phyloP scores from a whole-genome alignment of 495 filamentous ascomycete species.

The Penicillium diatomitis region DNA sequence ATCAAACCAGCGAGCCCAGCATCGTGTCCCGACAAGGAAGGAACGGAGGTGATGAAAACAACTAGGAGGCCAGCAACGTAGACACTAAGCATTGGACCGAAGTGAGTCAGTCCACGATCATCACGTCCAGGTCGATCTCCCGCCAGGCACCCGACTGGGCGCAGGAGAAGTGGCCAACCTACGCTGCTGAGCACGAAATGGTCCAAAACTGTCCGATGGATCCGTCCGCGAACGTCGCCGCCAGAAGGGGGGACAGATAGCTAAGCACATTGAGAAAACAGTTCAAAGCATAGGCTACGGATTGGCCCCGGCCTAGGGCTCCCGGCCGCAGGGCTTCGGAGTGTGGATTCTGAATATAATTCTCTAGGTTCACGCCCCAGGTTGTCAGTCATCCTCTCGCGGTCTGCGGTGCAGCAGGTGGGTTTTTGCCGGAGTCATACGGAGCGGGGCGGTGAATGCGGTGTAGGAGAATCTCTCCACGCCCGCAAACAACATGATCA shows the following conservation, averaged over 20 bases:
- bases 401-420: neutral
- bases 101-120: too few relatives aligned
- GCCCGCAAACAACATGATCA: neutral
- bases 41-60: too few relatives aligned
- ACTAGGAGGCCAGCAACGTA: too few relatives aligned
- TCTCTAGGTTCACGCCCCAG: neutral
- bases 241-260: neutral
- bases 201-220: neutral
- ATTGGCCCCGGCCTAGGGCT: neutral
- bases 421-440: too few relatives aligned
- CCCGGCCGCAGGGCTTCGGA: neutral
- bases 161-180: too few relatives aligned
- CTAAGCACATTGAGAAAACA: neutral
- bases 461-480: neutral
- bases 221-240: neutral
- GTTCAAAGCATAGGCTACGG: neutral
- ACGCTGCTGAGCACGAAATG: too few relatives aligned
- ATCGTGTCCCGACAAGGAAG: neutral
- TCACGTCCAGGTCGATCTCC: too few relatives aligned
- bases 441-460: neutral
- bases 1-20: neutral
- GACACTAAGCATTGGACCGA: too few relatives aligned
- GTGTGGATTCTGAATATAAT: neutral
- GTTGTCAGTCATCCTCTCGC: neutral
- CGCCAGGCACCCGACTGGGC: too few relatives aligned